Evolutionary conservation across 495 filamentous ascomycete species (phyloP).

Genomic region (Ascodesmis nigricans): DNA sequence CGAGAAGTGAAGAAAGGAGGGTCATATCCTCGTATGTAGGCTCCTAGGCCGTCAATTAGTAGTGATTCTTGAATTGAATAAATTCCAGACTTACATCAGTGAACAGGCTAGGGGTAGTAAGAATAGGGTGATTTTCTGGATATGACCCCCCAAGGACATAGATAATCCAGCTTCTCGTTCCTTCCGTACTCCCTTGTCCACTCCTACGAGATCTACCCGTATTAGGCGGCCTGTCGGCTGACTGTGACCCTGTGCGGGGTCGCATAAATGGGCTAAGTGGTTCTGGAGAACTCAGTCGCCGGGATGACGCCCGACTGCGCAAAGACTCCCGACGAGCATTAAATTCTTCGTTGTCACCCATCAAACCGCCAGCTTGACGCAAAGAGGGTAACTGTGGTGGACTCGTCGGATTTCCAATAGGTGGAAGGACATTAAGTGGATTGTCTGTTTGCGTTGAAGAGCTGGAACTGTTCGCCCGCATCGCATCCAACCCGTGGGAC

Average conservation of each 20-base stretch:
- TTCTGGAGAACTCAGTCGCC: conserved; percentile 17
- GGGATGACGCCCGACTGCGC: conserved; percentile 9
- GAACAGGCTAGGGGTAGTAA: conserved; percentile 54
- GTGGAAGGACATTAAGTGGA: too few species aligned
- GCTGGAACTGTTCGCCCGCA: too few species aligned
- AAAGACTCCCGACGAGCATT: too few species aligned
- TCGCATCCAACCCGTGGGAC: too few species aligned
- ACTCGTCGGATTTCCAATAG: too few species aligned
- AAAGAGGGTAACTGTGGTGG: too few species aligned
- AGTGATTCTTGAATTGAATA: too few species aligned
- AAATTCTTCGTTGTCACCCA: too few species aligned
- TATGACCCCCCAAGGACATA: conserved; percentile 60
- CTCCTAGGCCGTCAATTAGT: conserved; percentile 26
- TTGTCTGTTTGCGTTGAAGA: too few species aligned
- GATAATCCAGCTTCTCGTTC: conserved; percentile 48
- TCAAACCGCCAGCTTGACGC: too few species aligned
- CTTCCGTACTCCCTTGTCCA: conserved; percentile 13
- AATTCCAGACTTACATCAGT: conserved; percentile 42
- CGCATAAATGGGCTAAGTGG: conserved; percentile 1
- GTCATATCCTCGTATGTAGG: conserved; percentile 68
- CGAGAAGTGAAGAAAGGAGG: conserved; percentile 45
- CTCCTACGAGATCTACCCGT: too few species aligned
- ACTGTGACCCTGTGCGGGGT: not conserved
- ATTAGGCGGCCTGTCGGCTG: too few species aligned
- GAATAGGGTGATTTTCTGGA: conserved; percentile 53